phyloP scores from a whole-genome alignment of 75 land plant genomes.

The Gnetum montanum region DNA sequence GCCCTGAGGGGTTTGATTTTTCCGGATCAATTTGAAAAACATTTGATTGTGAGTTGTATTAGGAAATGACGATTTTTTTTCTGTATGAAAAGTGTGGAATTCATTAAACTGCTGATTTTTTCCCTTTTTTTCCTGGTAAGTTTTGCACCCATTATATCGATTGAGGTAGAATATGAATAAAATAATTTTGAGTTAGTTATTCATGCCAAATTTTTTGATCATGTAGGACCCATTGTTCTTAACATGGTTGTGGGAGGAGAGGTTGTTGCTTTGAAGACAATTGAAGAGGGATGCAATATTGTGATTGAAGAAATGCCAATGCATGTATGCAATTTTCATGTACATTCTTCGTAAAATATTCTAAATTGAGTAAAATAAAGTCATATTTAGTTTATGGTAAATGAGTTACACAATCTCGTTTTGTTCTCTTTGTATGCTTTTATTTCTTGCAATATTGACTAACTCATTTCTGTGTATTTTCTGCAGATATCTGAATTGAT shows the following conservation, averaged over 20 bases:
- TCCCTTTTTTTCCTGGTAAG: no score
- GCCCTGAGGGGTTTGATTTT: no score
- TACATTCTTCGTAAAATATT: background rate
- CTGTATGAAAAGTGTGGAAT: no score
- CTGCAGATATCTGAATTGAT: conserved; percentile 7
- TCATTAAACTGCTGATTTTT: no score
- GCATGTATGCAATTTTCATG: conserved; percentile 30
- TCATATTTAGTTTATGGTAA: background rate
- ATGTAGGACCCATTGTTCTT: conserved; percentile 75
- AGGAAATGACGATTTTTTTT: no score
- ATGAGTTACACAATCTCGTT: background rate
- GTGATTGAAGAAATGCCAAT: conserved; percentile 94
- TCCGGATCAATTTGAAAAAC: no score
- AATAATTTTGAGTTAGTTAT: no score
- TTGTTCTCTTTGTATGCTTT: background rate
- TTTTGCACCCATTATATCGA: no score
- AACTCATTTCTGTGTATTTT: background rate
- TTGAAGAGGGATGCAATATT: conserved; percentile 79
- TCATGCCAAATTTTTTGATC: no score
- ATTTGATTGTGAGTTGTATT: no score
- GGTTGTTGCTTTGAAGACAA: conserved; percentile 49
- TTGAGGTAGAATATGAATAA: no score
- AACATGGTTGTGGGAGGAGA: conserved; percentile 97
- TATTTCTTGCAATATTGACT: background rate
- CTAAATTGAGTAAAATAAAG: background rate